phyloP scores from a whole-genome alignment of 495 filamentous ascomycete genomes.

The Aspergillus affinis region DNA sequence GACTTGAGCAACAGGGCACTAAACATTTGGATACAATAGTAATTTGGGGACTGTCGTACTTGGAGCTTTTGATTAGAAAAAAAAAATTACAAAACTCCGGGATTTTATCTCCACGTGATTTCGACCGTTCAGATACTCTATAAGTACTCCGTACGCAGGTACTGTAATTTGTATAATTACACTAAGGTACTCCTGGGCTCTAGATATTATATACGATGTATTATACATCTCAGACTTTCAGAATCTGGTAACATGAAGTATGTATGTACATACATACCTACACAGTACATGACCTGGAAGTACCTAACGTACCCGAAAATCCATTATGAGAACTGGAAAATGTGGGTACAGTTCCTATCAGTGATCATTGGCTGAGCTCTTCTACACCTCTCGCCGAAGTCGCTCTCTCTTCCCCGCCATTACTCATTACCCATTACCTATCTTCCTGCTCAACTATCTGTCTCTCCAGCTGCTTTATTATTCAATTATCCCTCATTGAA shows the following conservation, averaged over 20 bases:
- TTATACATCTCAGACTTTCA: too few species aligned
- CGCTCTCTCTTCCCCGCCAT: conserved; percentile 21
- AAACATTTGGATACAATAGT: not conserved
- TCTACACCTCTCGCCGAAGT: conserved; percentile 30
- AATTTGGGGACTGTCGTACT: not conserved
- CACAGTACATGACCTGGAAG: too few species aligned
- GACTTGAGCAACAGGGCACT: not conserved
- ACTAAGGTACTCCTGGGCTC: too few species aligned
- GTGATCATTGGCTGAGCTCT: conserved; percentile 11
- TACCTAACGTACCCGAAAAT: too few species aligned
- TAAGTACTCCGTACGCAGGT: too few species aligned
- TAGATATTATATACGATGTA: too few species aligned
- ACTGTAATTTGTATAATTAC: too few species aligned
- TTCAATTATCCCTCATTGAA: not conserved
- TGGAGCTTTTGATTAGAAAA: not conserved
- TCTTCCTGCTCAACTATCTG: not conserved
- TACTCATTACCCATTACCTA: conserved; percentile 7
- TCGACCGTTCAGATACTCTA: not conserved
- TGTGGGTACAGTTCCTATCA: not conserved
- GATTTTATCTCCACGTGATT: not conserved
- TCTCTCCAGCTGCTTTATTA: not conserved
- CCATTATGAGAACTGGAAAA: too few species aligned
- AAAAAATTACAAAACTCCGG: not conserved
- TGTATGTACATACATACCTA: too few species aligned
- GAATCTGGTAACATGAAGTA: too few species aligned